Percentiles rank a stretch among this genome's conserved stretches.
These are phyloP conservation scores for Starmerella stigmatis DNA, from an alignment of 805 yeast genomes.

Conservation along the genomic window DNA sequence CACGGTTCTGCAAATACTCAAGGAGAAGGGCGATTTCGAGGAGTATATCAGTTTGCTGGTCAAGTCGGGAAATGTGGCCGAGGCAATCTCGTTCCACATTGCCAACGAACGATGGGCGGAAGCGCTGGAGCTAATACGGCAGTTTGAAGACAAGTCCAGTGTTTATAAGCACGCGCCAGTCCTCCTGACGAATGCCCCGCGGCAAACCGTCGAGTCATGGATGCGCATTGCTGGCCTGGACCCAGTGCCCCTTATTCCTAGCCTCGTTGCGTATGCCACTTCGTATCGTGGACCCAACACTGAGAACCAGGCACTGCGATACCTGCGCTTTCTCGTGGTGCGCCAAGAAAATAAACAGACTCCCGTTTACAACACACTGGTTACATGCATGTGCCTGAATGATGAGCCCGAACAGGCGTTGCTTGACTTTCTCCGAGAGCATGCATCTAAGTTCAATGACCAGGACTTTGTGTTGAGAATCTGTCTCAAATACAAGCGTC, in stretches of 20 bases:
- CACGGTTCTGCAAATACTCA: slow-evolving; percentile 62
- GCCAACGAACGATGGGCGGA: slow-evolving; percentile 62
- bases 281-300: slow-evolving; percentile 32
- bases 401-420: slow-evolving; percentile 41
- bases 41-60: slow-evolving; percentile 61
- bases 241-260: slow-evolving; percentile 59
- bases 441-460: slow-evolving; percentile 31
- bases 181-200: slow-evolving; percentile 56
- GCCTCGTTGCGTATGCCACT: slow-evolving; percentile 55
- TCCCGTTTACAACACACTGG: slow-evolving; percentile 56
- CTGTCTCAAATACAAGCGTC: slow-evolving; percentile 49
- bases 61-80: slow-evolving; percentile 54
- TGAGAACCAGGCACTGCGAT: slow-evolving; percentile 56
- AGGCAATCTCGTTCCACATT: slow-evolving; percentile 59
- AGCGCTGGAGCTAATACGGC: slow-evolving; percentile 46
- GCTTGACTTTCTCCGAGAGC: slow-evolving; percentile 41
- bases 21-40: slow-evolving; percentile 52
- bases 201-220: slow-evolving; percentile 69
- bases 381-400: slow-evolving; percentile 49
- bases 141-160: slow-evolving; percentile 34
- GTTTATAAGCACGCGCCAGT: slow-evolving; percentile 63
- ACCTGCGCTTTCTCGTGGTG: slow-evolving; percentile 44
- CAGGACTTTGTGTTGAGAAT: slow-evolving; percentile 64
- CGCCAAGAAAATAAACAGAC: slow-evolving; percentile 30
- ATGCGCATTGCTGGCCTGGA: slow-evolving; percentile 45